Evolutionary conservation across 768 basidiomycete species (phyloP).

Genomic region (Ramaria sp.): DNA sequence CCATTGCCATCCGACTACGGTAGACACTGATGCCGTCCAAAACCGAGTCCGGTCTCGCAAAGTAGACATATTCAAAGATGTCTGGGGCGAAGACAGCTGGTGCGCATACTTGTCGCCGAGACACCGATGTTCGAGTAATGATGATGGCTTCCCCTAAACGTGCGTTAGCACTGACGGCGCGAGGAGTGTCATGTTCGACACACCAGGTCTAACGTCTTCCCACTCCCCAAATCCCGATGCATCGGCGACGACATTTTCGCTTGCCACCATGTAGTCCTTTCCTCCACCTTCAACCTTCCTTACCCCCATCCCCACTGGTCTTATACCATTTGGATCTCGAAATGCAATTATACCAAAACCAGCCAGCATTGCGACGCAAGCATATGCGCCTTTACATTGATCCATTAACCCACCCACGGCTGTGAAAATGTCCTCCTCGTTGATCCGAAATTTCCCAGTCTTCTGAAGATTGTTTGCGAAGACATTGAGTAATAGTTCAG

Average conservation of each 20-base stretch:
- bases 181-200: conserved; percentile 12
- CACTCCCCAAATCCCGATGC: conserved; percentile 85
- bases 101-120: conserved; percentile 61
- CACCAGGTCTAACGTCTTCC: conserved; percentile 89
- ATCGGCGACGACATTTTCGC: conserved; percentile 95
- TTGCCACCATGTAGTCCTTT: conserved; percentile 82
- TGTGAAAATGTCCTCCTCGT: conserved; percentile 97
- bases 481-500: conserved; percentile 92
- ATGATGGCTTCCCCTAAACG: conserved; percentile 84
- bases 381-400: conserved; percentile 87
- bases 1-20: conserved; percentile 98
- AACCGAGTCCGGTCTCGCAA: conserved; percentile 95
- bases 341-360: conserved; percentile 98
- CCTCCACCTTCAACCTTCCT: conserved; percentile 46
- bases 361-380: conserved; percentile 97
- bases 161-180: conserved; percentile 2
- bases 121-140: conserved; percentile 73
- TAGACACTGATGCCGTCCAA: conserved; percentile 97
- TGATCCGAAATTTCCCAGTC: conserved; percentile 98
- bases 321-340: conserved; percentile 94
- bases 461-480: conserved; percentile 97
- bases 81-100: conserved; percentile 83
- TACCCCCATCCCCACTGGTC: conserved; percentile 81
- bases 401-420: conserved; percentile 85
- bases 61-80: conserved; percentile 98